Evolutionary conservation across 495 filamentous ascomycete species (phyloP).

Genomic region (Hypoxylon perforatum): DNA sequence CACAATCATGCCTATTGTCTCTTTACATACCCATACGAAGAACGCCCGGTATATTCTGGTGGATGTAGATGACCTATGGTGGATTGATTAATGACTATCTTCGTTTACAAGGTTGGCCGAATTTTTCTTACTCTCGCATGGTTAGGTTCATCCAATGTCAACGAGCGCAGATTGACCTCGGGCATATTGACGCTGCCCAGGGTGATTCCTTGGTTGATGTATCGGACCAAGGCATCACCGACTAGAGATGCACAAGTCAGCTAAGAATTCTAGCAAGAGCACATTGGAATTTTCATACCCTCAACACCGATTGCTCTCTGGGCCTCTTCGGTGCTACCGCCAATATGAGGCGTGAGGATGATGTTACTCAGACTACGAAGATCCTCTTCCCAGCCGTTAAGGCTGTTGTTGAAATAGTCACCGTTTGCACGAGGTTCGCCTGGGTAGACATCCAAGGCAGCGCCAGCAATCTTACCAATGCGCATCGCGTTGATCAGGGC

Average conservation of each 20-base stretch:
- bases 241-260: constrained; percentile 58
- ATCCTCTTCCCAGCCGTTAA: constrained; percentile 89
- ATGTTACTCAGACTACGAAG: constrained; percentile 88
- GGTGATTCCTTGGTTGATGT: constrained; percentile 93
- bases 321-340: constrained; percentile 97
- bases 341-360: constrained; percentile 96
- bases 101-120: not conserved
- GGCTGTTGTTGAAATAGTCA: constrained; percentile 87
- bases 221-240: constrained; percentile 82
- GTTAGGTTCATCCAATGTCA: constrained; percentile 88
- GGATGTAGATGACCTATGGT: constrained; percentile 85
- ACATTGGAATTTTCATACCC: constrained; percentile 43
- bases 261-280: not conserved
- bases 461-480: constrained; percentile 88
- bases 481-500: constrained; percentile 91
- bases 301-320: constrained; percentile 96
- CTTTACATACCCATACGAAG: constrained; percentile 75
- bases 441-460: constrained; percentile 95
- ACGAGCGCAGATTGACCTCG: constrained; percentile 85
- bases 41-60: constrained; percentile 94
- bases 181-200: constrained; percentile 95
- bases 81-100: constrained; percentile 30
- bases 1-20: constrained; percentile 6
- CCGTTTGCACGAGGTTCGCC: constrained; percentile 94
- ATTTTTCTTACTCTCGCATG: constrained; percentile 75